Base-by-base conservation (phyloP, 257 asterid genomes). In the Solanum rostratum region DNA sequence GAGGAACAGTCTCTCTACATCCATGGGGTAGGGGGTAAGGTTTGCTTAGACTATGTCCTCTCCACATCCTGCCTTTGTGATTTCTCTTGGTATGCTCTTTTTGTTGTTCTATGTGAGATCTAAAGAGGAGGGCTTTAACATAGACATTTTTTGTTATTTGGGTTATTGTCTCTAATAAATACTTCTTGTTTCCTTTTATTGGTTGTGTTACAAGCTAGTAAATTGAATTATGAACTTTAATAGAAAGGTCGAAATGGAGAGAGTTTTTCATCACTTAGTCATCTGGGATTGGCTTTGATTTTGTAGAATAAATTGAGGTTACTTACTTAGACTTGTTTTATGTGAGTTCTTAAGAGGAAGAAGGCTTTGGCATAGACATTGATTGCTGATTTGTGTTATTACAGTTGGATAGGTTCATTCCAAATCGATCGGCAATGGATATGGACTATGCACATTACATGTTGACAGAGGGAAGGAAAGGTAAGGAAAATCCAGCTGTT, bases 351-450 rank as follows among this genome's bases (percentile, higher is more conserved):
- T 41, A n/a, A 24, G 27, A 2, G 20, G 33, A 22, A 6, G 41
- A 12, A 29, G 1, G 65, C 14, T 68, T 68, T 33, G 50, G 6
- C 76, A 33, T 68, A 18, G 0, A 9, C 16, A 33, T 37, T 81
- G 59, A 60, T 1, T 49, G 55, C 30, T 59, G 52, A 37, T 27
- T 46, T 78, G 60, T 9, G 9, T 85, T 79, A 20, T 52, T 84
- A 20, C 93, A 92, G 97, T 88, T 91, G 92, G 97, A 92, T 88
- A 92, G 97, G 39, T 94, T 94, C 92, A 94, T 94, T 41, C 97
- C 97, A 1, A 94, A 94, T 80, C 87, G 97, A 82, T 92, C 97
- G 1, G 97, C 97, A 0, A 94, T 94, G 92, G 96, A 93, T 83
- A 89, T 92, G 16, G 96, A 91, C 68, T 92, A 88, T 33, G 97